Percentiles rank a stretch among this genome's conserved stretches.
Conservation (phyloP, 2,329 filamentous ascomycete genomes). For the Juglanconis sp. region DNA sequence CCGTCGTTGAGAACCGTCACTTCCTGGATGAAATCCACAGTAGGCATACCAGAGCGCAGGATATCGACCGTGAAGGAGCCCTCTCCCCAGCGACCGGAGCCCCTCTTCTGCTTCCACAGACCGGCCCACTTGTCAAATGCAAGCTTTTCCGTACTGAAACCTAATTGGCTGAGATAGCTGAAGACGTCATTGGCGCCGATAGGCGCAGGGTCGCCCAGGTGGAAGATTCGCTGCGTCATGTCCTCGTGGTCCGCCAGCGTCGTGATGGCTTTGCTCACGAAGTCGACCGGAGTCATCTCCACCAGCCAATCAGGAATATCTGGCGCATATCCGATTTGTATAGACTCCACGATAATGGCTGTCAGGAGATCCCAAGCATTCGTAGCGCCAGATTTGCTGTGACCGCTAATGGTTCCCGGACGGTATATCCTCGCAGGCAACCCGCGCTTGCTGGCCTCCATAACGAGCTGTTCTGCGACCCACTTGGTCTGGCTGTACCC, state of each 20-base stretch:
- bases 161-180: constrained; percentile 59
- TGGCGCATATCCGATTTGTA: constrained; percentile 68
- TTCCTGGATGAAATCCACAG: constrained; percentile 64
- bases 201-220: constrained; percentile 70
- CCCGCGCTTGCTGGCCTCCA: constrained; percentile 65
- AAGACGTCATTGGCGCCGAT: constrained; percentile 66
- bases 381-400: constrained; percentile 69
- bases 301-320: constrained; percentile 72
- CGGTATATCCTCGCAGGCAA: constrained; percentile 70
- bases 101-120: constrained; percentile 69
- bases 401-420: constrained; percentile 74
- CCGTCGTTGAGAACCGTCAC: constrained; percentile 73
- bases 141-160: constrained; percentile 66
- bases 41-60: constrained; percentile 77
- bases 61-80: constrained; percentile 76
- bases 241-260: constrained; percentile 64
- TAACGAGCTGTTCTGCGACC: constrained; percentile 73
- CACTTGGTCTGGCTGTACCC: constrained; percentile 80
- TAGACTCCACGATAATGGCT: constrained; percentile 72
- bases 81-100: constrained; percentile 60
- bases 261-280: constrained; percentile 71
- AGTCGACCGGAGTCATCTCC: constrained; percentile 83
- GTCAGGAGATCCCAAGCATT: constrained; percentile 78
- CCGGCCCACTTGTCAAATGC: constrained; percentile 72
- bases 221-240: constrained; percentile 64